Base-by-base conservation (phyloP, 495 filamentous ascomycete species). In the Podospora bellae-mahoneyi region DNA sequence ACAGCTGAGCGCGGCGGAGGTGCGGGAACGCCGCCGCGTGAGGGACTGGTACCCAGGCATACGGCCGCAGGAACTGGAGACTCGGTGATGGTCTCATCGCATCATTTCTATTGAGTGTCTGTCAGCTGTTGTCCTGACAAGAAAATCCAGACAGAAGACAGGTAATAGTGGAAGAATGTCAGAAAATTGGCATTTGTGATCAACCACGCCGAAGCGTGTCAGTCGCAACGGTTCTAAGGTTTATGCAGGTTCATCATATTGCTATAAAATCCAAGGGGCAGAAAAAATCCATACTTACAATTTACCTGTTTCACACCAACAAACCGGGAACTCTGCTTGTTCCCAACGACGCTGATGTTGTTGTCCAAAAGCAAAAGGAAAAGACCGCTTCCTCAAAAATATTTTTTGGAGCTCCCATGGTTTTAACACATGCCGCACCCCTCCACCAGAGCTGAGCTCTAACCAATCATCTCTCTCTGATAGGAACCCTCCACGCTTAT, bases 221-320 rank as follows among this genome's bases (percentile, higher is more conserved):
- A 94, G 88, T 91, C 91, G 93, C 94, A 96, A 92, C 93, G 93
- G 93, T 97, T 97, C 93, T 85, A 80, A 80, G 75, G 78, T 82
- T 76, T 72, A 75, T 76, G 74, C 78, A 23, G 72, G 77, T 81
- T 86, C 83, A 84, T 80, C 66, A 76, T 66, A 60, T 67, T 59
- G 30, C 23, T 23, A 23, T 23, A 6, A 26, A 62, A 48, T 66
- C 13, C 15, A 27, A 44, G 23, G 1, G 23, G 23, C 23, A 44
- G n/a, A 28, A 63, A 10, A 20, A 34, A 28, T 32, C 55, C 13
- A 34, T 58, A 76, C 74, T 74, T 64, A 76, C 74, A 68, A 68
- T 26, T 60, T 62, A 34, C 30, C 18, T 62, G 1, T 59, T 27
- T 59, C 56, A 6, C 19, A 59, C 19, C 56, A 23, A 23, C 18